Conservation (phyloP, 2,329 filamentous ascomycete species). For the Tolypocladium inflatum region DNA sequence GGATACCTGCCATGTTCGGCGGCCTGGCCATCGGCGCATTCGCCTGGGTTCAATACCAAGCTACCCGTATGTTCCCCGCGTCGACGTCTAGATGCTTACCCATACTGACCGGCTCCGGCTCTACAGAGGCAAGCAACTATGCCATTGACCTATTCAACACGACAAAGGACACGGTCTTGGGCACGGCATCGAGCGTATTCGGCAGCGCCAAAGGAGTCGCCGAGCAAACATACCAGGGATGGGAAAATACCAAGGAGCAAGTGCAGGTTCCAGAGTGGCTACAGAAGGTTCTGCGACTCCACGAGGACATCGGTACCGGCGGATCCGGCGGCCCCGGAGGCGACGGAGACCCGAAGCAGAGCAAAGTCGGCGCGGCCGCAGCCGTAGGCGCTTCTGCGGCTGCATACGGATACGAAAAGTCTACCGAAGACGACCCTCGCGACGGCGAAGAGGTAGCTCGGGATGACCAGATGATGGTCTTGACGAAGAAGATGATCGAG, state of each 20-base stretch:
- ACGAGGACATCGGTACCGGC: constrained; percentile 48
- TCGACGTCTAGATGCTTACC: not conserved
- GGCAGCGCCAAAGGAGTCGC: constrained; percentile 65
- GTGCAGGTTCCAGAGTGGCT: constrained; percentile 68
- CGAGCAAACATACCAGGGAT: constrained; percentile 69
- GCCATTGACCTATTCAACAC: constrained; percentile 58
- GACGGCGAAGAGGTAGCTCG: constrained; percentile 57
- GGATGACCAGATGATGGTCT: constrained; percentile 98
- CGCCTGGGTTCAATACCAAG: constrained; percentile 94
- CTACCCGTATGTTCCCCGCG: constrained; percentile 55
- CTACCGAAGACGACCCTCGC: constrained; percentile 53
- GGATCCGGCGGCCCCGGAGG: constrained; percentile 39
- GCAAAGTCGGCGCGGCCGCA: constrained; percentile 48
- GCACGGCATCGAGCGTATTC: constrained; percentile 60
- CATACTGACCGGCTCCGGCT: constrained; percentile 13
- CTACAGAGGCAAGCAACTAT: constrained; percentile 38
- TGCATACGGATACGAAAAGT: constrained; percentile 69
- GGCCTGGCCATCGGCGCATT: constrained; percentile 77
- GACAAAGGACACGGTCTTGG: constrained; percentile 62
- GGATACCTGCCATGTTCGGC: constrained; percentile 85
- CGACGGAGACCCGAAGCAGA: constrained; percentile 44
- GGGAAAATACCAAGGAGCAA: constrained; percentile 74
- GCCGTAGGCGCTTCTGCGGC: constrained; percentile 65
- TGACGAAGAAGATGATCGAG: constrained; percentile 99
- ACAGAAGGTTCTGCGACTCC: constrained; percentile 56